These are phyloP conservation scores for Leucocoprinus sp. DNA, from an alignment of 768 basidiomycete genomes.

Conservation along the genomic window DNA sequence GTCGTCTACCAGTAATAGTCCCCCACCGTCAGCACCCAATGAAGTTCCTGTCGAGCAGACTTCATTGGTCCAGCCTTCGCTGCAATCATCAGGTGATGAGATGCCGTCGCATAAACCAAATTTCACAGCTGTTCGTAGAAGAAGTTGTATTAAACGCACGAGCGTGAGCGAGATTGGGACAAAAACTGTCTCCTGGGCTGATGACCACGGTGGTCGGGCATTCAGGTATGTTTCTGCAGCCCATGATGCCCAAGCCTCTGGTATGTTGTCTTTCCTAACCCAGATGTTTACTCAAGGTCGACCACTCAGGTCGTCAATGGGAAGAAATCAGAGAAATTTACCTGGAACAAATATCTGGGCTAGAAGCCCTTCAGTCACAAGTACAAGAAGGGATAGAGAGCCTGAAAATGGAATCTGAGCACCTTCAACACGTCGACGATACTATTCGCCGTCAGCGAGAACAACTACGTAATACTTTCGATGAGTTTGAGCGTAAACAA, in stretches of 20 bases:
- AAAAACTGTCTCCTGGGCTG: constrained; percentile 73
- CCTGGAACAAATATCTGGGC: constrained; percentile 52
- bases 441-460: constrained; percentile 32
- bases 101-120: constrained; percentile 2
- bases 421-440: constrained; percentile 34
- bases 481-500: constrained; percentile 35
- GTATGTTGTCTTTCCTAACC: constrained; percentile 15
- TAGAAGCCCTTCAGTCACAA: constrained; percentile 48
- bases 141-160: constrained; percentile 59
- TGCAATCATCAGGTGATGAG: constrained; percentile 8
- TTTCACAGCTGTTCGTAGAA: constrained; percentile 32
- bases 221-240: constrained; percentile 36
- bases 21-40: constrained; percentile 3
- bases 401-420: constrained; percentile 35
- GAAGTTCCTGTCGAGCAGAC: neutral
- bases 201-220: constrained; percentile 50
- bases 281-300: neutral
- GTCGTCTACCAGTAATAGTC: constrained; percentile 2
- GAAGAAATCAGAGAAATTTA: constrained; percentile 48
- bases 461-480: constrained; percentile 30
- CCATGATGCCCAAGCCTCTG: constrained; percentile 31
- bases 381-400: constrained; percentile 38
- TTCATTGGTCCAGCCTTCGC: neutral
- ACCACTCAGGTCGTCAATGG: constrained; percentile 43
- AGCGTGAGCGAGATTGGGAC: constrained; percentile 42